Percentiles rank a stretch among this genome's conserved stretches.
Conservation (phyloP, 1,139 yeast genomes). For the Hansenula lynferdii region DNA sequence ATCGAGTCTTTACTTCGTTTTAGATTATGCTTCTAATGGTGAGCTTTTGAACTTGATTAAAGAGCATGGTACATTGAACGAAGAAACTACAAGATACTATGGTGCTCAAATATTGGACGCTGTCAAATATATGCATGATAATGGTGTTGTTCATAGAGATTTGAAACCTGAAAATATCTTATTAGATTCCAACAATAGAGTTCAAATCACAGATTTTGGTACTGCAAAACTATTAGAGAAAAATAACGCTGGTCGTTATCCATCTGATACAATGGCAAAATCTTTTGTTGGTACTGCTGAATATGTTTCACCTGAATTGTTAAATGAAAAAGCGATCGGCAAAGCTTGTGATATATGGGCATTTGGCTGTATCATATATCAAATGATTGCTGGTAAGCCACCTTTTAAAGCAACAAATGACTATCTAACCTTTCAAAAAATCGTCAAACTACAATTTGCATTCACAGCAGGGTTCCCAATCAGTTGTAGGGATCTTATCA, state of each 20-base stretch:
- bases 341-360: constrained; percentile 96
- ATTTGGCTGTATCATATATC: constrained; percentile 87
- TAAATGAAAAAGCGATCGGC: constrained; percentile 80
- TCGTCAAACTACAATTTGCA: constrained; percentile 76
- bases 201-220: constrained; percentile 96
- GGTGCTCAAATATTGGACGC: constrained; percentile 84
- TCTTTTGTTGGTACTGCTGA: constrained; percentile 77
- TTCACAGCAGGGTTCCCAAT: constrained; percentile 77
- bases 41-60: constrained; percentile 62
- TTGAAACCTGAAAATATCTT: constrained; percentile 91
- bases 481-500: constrained; percentile 66
- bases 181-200: constrained; percentile 72
- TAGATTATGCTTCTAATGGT: constrained; percentile 80
- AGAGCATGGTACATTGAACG: constrained; percentile 51
- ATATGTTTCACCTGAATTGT: constrained; percentile 89
- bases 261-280: constrained; percentile 62
- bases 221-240: constrained; percentile 79
- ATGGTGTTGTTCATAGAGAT: constrained; percentile 91
- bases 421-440: constrained; percentile 89
- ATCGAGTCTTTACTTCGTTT: constrained; percentile 61
- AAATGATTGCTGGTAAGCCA: constrained; percentile 90
- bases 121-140: constrained; percentile 71
- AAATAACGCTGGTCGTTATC: constrained; percentile 45
- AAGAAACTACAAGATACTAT: constrained; percentile 48
- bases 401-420: constrained; percentile 98